phyloP scores from a whole-genome alignment of 495 filamentous ascomycete genomes.

The Hyaloscypha finlandica region DNA sequence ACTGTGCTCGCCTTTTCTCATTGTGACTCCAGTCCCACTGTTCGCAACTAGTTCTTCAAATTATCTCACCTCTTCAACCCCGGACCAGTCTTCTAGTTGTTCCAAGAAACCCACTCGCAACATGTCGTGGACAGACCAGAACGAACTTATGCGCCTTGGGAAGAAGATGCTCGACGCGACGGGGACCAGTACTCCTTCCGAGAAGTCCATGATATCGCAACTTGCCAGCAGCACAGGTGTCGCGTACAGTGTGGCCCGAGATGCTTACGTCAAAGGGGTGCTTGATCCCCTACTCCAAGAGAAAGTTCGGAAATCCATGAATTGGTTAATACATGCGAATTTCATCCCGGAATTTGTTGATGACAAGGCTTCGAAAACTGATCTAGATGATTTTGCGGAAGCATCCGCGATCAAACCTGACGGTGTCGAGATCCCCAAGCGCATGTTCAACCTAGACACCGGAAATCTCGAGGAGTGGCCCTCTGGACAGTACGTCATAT shows the following conservation, averaged over 20 bases:
- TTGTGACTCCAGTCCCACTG: not conserved
- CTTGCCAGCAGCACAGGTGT: conserved; percentile 23
- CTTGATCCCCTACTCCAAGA: conserved; percentile 19
- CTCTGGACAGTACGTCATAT: conserved; percentile 45
- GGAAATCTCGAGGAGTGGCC: conserved; percentile 40
- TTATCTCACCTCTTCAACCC: not conserved
- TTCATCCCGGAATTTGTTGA: conserved; percentile 15
- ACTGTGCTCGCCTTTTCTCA: not conserved
- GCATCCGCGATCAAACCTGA: conserved; percentile 13
- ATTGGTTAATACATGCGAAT: conserved; percentile 18
- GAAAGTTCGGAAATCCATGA: conserved; percentile 21
- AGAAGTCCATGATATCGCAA: conserved; percentile 21
- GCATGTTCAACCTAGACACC: conserved; percentile 51
- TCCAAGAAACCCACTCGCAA: conserved; percentile 8
- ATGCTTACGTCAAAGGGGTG: conserved; percentile 20
- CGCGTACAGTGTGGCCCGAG: conserved; percentile 16
- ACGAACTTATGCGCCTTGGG: conserved; percentile 18
- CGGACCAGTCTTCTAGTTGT: conserved; percentile 2
- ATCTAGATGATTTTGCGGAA: conserved; percentile 13
- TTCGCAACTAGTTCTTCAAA: conserved; percentile 12
- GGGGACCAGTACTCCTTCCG: conserved; percentile 17
- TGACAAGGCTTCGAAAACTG: not conserved
- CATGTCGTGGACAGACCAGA: conserved; percentile 21
- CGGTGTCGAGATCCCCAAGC: conserved; percentile 33
- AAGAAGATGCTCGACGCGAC: conserved; percentile 21